These are phyloP conservation scores for Nakazawaea peltata DNA, from an alignment of 805 yeast species.

Conservation along the genomic window DNA sequence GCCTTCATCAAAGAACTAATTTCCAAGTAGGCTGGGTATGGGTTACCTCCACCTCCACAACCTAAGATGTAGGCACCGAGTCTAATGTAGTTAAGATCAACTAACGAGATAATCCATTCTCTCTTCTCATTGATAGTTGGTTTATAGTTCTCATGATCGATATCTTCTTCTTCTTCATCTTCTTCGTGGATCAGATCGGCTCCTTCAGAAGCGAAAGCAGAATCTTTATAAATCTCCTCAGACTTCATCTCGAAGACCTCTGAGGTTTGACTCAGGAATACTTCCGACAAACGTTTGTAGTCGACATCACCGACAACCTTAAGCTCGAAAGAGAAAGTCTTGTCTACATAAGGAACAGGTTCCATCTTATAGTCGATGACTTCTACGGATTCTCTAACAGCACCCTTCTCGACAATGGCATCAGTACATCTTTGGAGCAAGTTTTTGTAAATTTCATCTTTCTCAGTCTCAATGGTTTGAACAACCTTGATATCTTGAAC, in stretches of 20 bases:
- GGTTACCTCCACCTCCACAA: conserved; percentile 46
- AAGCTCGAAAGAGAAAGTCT: conserved; percentile 25
- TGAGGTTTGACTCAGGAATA: conserved; percentile 9
- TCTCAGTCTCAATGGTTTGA: conserved; percentile 8
- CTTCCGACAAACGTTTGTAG: conserved; percentile 18
- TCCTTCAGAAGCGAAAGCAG: conserved; percentile 10
- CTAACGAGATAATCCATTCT: conserved; percentile 31
- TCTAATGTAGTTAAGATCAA: conserved; percentile 31
- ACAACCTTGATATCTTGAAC: conserved; percentile 11
- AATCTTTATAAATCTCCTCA: conserved; percentile 11
- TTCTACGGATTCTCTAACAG: conserved; percentile 16
- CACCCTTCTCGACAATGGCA: conserved; percentile 19
- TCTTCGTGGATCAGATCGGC: conserved; percentile 3
- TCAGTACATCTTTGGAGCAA: conserved; percentile 14
- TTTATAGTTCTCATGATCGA: conserved; percentile 21
- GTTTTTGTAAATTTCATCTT: conserved; percentile 15
- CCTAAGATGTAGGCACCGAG: conserved; percentile 40
- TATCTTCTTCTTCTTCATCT: conserved; percentile 9
- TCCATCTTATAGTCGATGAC: conserved; percentile 20
- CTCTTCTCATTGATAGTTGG: conserved; percentile 22
- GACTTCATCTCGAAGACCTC: conserved; percentile 1
- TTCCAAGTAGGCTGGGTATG: conserved; percentile 31
- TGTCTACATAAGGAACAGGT: conserved; percentile 26
- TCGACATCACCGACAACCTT: conserved; percentile 39
- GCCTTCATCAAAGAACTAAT: conserved; percentile 23